Evolutionary conservation across 2,329 filamentous ascomycete species (phyloP), one percentile per base, ranked within the genome.

Genomic region (Sporothrix humicola): DNA sequence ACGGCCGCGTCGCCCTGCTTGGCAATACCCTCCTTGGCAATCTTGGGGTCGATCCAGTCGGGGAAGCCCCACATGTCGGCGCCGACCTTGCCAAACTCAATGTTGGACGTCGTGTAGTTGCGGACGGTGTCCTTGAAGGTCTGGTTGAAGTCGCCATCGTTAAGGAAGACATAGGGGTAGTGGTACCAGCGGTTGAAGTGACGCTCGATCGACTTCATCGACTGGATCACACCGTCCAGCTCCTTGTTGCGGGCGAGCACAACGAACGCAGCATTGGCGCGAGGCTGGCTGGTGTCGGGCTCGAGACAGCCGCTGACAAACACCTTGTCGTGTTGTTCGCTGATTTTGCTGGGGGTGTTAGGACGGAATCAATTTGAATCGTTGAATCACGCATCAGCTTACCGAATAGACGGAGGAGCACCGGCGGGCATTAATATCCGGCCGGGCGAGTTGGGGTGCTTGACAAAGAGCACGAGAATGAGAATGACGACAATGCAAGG

Each of bases 151-250:
- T 98, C 95, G 76, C 92, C 96, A 79, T 99, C 95, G 83, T 99
- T 99, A 78, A 99, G 86, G 82, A 99, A 98, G 78, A 98, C 95
- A 81, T 98, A 99, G 37, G 96, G 96, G 82, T 99, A 99, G 83
- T 98, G 90, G 82, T 94, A 99, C 95, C 95, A 99, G 77, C 95
- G 90, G 84, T 99, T 99, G 89, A 99, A 99, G 83, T 99, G 96
- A 78, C 96, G 90, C 85, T 99, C 96, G 77, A 99, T 95, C 59
- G 95, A 98, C 85, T 98, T 98, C 82, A 99, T 89, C 10, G 96
- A 98, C 82, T 98, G 94, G 77, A 99, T 90, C 54, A 99, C 96
- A 74, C 96, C 96, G 0, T 97, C 95, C 76, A 99, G 83, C 84
- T 99, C 96, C 86, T 97, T 97, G 81, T 99, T 98, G 78, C 96